phyloP scores from a whole-genome alignment of 148 eudicot species.

The Rhododendron mucronatum region DNA sequence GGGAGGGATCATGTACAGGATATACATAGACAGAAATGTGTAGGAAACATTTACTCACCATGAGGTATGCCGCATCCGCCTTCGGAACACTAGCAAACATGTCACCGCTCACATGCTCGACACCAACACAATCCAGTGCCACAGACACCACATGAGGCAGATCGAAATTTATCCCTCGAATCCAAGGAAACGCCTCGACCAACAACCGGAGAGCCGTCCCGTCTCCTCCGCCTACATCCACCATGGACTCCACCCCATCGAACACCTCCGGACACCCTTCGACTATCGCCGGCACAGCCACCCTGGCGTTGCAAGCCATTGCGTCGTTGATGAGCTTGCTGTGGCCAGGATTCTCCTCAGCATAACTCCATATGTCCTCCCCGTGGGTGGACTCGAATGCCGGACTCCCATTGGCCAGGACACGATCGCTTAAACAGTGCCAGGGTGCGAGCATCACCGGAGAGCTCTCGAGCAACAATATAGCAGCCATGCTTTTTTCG shows the following conservation, averaged over 20 bases:
- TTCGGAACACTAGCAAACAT: constrained; percentile 58
- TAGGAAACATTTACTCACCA: constrained; percentile 15
- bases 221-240: constrained; percentile 81
- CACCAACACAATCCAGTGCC: constrained; percentile 18
- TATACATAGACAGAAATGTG: too few species aligned
- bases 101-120: constrained; percentile 52
- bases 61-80: constrained; percentile 51
- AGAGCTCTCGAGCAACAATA: constrained; percentile 36
- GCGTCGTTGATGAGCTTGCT: constrained; percentile 57
- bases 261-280: constrained; percentile 40
- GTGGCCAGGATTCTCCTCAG: constrained; percentile 28
- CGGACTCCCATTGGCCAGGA: constrained; percentile 1
- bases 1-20: too few species aligned
- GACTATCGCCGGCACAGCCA: constrained; percentile 28
- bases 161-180: constrained; percentile 67
- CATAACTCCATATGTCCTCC: constrained; percentile 43
- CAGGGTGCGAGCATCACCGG: constrained; percentile 54
- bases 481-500: constrained; percentile 36
- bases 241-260: constrained; percentile 37
- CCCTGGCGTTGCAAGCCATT: constrained; percentile 55
- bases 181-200: constrained; percentile 46
- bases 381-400: constrained; percentile 48
- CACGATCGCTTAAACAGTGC: constrained; percentile 38
- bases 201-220: constrained; percentile 43
- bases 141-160: constrained; percentile 49